A percentile compares a stretch with the other conserved stretches of the same genome.
Conservation (phyloP, 176 grass and related monocot species). For the Hyparrhenia diplandra region DNA sequence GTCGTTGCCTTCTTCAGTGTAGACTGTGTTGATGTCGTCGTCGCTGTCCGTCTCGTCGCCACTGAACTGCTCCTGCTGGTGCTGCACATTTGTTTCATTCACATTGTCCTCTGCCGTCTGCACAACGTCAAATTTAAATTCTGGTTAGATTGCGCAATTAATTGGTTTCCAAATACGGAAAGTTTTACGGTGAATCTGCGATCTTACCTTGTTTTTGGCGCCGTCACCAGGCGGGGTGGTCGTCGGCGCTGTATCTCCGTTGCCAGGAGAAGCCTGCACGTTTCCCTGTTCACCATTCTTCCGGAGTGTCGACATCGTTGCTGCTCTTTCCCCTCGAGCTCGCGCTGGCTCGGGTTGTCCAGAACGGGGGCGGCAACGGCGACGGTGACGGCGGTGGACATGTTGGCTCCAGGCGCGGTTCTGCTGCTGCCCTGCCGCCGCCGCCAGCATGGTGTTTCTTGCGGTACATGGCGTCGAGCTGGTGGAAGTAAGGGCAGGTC, state of each 20-base stretch:
- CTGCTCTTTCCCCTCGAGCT: constrained; percentile 44
- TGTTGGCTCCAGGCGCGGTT: background rate
- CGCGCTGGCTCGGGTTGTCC: constrained; percentile 1
- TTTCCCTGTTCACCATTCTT: background rate
- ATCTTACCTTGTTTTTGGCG: constrained; percentile 4
- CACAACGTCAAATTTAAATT: background rate
- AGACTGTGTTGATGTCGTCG: constrained; percentile 30
- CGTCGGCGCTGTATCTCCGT: background rate
- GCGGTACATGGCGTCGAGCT: constrained; percentile 77
- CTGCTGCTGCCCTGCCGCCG: background rate
- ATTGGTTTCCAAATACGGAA: background rate
- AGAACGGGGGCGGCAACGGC: background rate
- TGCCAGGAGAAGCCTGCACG: background rate
- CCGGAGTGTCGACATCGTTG: constrained; percentile 15
- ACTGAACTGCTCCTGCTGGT: background rate
- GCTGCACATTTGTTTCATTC: constrained; percentile 21
- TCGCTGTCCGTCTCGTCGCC: constrained; percentile 41
- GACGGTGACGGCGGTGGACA: background rate
- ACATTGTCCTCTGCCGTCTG: constrained; percentile 29
- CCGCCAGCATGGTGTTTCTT: constrained; percentile 28
- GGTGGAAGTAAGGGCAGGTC: constrained; percentile 92
- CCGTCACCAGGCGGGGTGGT: background rate
- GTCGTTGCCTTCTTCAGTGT: constrained; percentile 30
- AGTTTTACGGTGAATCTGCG: background rate
- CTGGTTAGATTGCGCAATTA: background rate